phyloP scores from a whole-genome alignment of 441 rosid species.

The Syzygium malaccense region DNA sequence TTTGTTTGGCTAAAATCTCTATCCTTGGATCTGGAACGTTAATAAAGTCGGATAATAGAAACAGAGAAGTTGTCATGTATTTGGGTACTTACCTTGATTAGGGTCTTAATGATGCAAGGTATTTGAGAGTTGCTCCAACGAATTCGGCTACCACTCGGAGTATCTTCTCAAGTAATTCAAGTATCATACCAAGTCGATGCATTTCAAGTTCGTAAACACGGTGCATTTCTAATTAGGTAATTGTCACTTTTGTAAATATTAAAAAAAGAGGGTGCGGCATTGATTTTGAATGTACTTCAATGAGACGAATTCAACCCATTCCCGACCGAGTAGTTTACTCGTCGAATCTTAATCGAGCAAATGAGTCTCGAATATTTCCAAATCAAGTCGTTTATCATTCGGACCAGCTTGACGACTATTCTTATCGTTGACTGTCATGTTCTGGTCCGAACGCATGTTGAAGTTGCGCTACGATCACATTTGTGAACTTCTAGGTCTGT shows the following conservation, averaged over 20 bases:
- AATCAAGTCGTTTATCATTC: neutral
- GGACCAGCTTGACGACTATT: neutral
- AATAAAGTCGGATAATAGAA: neutral
- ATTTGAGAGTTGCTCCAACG: neutral
- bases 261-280: accelerated
- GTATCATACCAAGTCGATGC: accelerated
- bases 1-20: neutral
- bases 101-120: neutral
- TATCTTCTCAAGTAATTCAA: neutral
- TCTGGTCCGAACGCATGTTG: neutral
- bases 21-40: neutral
- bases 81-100: neutral
- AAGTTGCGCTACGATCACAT: neutral
- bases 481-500: neutral
- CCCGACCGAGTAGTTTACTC: neutral
- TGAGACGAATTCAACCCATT: neutral
- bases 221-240: neutral
- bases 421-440: neutral
- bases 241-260: neutral
- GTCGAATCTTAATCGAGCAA: neutral
- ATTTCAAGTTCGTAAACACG: neutral
- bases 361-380: neutral
- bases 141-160: neutral
- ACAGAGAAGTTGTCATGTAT: neutral
- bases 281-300: neutral